phyloP scores from a whole-genome alignment of 176 grass and related monocot species.

The Phoenix roebelenii region DNA sequence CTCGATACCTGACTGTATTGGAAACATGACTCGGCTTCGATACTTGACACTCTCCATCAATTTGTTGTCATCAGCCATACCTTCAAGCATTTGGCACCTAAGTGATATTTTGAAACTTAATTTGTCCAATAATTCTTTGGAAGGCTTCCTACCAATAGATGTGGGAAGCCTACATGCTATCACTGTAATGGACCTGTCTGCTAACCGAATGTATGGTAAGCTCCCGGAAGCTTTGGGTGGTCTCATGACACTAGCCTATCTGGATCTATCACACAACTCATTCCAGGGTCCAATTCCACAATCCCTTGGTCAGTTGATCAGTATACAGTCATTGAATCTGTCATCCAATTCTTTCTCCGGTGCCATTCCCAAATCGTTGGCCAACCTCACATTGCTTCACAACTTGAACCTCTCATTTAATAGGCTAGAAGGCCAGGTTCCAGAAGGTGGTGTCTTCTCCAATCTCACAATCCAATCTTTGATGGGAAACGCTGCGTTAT shows the following conservation, averaged over 20 bases:
- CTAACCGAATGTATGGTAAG: conserved; percentile 13
- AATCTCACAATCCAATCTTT: conserved; percentile 21
- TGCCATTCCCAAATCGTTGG: conserved; percentile 21
- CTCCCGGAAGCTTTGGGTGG: conserved; percentile 19
- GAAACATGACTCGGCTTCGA: conserved; percentile 16
- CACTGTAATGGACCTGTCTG: conserved; percentile 5
- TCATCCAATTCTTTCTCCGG: conserved; percentile 21
- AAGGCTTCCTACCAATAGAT: conserved; percentile 19
- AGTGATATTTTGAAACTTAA: not conserved
- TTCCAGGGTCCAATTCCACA: conserved; percentile 19
- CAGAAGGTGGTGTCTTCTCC: conserved; percentile 11
- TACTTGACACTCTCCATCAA: not conserved
- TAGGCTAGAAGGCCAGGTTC: conserved; percentile 16
- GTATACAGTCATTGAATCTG: conserved; percentile 16
- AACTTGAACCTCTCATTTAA: conserved; percentile 25
- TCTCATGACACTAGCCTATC: not conserved
- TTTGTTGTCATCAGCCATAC: conserved; percentile 14
- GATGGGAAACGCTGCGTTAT: conserved; percentile 17
- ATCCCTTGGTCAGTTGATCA: conserved; percentile 19
- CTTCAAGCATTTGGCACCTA: conserved; percentile 13
- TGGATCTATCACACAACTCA: conserved; percentile 2
- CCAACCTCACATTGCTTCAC: conserved; percentile 6
- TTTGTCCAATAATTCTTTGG: conserved; percentile 14
- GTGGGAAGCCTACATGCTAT: conserved; percentile 9
- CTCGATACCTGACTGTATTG: conserved; percentile 19